These are phyloP conservation scores for Wallacemonas rigidus DNA, from an alignment of 208 protist species.

Conservation along the genomic window DNA sequence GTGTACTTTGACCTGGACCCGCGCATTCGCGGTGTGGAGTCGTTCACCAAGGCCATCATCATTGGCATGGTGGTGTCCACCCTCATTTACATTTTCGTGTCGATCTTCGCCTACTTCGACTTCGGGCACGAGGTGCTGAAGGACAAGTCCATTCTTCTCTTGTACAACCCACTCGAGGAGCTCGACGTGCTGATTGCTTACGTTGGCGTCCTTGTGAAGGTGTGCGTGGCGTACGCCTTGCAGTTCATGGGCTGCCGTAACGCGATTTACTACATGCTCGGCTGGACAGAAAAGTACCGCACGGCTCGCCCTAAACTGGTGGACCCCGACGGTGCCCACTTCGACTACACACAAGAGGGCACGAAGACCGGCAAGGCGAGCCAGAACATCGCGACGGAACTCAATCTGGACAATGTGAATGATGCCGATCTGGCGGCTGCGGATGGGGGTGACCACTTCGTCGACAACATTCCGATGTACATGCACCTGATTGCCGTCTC, in stretches of 20 bases:
- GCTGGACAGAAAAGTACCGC: slow-evolving; percentile 44
- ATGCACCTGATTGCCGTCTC: slow-evolving; percentile 40
- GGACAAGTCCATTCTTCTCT: slow-evolving; percentile 47
- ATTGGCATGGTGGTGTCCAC: slow-evolving; percentile 60
- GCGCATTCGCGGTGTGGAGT: slow-evolving; percentile 22
- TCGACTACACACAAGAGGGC: background rate
- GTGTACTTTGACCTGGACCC: slow-evolving; percentile 55
- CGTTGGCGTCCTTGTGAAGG: slow-evolving; percentile 59
- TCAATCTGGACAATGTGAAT: slow-evolving; percentile 4
- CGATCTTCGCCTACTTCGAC: slow-evolving; percentile 69
- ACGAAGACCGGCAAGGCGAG: background rate
- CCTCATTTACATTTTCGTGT: slow-evolving; percentile 51
- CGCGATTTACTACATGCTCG: slow-evolving; percentile 58
- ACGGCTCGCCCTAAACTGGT: slow-evolving; percentile 8
- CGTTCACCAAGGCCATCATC: slow-evolving; percentile 40
- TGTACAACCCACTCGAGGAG: slow-evolving; percentile 58
- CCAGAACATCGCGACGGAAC: background rate
- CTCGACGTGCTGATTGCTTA: slow-evolving; percentile 42
- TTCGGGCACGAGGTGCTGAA: slow-evolving; percentile 42
- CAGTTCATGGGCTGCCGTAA: slow-evolving; percentile 45
- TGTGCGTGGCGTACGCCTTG: slow-evolving; percentile 62
- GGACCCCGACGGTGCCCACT: background rate
- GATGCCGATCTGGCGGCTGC: slow-evolving; percentile 19
- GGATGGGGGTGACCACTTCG: slow-evolving; percentile 25
- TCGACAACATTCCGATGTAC: slow-evolving; percentile 53